Base-by-base conservation (phyloP, 2,329 filamentous ascomycete genomes). In the Aureobasidium sp. region DNA sequence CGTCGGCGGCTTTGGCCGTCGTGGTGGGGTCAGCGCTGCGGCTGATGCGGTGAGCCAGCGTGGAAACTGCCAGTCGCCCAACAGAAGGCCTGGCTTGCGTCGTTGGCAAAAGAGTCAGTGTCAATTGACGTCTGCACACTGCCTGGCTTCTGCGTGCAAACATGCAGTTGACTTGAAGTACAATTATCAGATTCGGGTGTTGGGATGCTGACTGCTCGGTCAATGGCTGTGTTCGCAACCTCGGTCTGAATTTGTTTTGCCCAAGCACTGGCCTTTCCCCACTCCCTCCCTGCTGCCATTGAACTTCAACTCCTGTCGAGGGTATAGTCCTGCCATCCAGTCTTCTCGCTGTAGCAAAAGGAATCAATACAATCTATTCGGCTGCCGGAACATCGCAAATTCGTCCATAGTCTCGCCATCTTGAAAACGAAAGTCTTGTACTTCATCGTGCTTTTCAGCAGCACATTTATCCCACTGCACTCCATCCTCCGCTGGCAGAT, bases 381-480 rank as follows among this genome's bases (percentile, higher is more conserved):
- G 77, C 66, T 72, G 74, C 78, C 78, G 79, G 67, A 79, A 79
- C 5, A 73, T 70, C 12, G 67, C 68, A 53, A 73, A 67, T 2
- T 65, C 67, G 44, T 67, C 64, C 31, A 31, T n/a, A 34, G n/a
- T n/a, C n/a, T 45, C 53, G 29, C 7, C 27, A 11, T 45, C 29
- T 20, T 17, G 27, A 25, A 25, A 8, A 11, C 51, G 29, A 9
- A n/a, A 3, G 37, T 31, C 44, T 31, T 11, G n/a, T 34, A 14
- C 39, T 11, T 17, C 44, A 27, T 45, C 39, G 22, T 39, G 20
- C 37, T 25, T 6, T 6, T 15, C 25, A 27, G 42, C 31, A 49
- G n/a, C 15, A 36, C 7, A 45, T 25, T 42, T 20, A 2, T 49
- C 44, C 37, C 58, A 60, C 22, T 61, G 48, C 49, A 51, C 37